phyloP scores from a whole-genome alignment of 441 rosid genomes.

The Erodium chrysanthum region DNA sequence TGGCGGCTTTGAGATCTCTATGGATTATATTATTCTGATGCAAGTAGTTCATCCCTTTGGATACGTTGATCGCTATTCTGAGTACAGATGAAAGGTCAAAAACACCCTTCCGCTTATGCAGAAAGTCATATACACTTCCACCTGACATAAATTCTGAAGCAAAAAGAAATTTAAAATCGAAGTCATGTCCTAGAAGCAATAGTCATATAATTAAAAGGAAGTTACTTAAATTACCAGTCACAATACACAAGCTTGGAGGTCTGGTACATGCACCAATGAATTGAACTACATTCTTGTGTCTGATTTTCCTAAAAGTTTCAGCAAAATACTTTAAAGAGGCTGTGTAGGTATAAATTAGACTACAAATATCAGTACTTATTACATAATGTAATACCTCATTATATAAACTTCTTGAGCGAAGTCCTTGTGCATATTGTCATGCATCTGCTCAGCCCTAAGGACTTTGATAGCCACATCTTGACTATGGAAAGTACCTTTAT shows the following conservation, averaged over 20 bases:
- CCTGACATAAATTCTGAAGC: conserved; percentile 53
- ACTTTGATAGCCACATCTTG: conserved; percentile 65
- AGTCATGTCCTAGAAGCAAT: conserved; percentile 7
- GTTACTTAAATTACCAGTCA: conserved; percentile 39
- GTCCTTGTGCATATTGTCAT: conserved; percentile 36
- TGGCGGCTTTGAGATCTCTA: conserved; percentile 24
- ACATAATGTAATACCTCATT: conserved; percentile 37
- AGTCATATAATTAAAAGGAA: background rate
- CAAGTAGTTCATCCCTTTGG: conserved; percentile 55
- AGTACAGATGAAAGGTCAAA: conserved; percentile 40
- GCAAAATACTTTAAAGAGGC: conserved; percentile 7
- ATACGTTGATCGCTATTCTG: conserved; percentile 50
- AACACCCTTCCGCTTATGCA: conserved; percentile 43
- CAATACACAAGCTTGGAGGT: conserved; percentile 50
- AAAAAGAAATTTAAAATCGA: conserved; percentile 9
- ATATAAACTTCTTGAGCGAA: conserved; percentile 62
- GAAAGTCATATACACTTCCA: conserved; percentile 59
- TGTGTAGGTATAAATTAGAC: conserved; percentile 15
- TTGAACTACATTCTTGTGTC: conserved; percentile 52
- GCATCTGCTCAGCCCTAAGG: conserved; percentile 37
- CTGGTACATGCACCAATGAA: conserved; percentile 63
- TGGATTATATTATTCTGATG: conserved; percentile 49
- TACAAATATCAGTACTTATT: background rate
- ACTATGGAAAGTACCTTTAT: conserved; percentile 46
- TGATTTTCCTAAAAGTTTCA: conserved; percentile 43